Conservation (phyloP, 2,329 filamentous ascomycete genomes). For the Decorospora gaudefroyi region DNA sequence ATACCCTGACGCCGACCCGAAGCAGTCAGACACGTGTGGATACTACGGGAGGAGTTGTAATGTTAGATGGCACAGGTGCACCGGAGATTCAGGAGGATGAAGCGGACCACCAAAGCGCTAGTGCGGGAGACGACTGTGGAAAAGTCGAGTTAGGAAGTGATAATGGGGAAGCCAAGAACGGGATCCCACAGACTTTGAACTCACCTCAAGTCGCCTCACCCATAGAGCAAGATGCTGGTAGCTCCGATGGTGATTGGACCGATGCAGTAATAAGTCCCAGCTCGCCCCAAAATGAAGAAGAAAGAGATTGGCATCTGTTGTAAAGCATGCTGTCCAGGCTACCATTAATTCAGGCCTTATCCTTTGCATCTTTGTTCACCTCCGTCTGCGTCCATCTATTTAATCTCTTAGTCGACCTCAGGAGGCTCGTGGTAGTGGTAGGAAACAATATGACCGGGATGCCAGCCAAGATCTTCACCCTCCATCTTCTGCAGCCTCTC, state of each 20-base stretch:
- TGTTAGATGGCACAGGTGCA: no score
- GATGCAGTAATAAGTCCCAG: slow-evolving; percentile 15
- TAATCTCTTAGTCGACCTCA: neutral
- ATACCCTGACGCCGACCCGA: neutral
- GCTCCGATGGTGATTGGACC: slow-evolving; percentile 13
- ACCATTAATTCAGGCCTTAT: neutral
- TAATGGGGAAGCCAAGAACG: neutral
- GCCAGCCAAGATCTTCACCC: no score
- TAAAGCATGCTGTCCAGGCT: neutral
- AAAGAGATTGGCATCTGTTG: slow-evolving; percentile 17
- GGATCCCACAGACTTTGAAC: neutral
- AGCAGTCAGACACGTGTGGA: neutral
- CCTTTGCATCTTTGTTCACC: neutral
- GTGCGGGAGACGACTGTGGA: neutral
- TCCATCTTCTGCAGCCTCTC: no score
- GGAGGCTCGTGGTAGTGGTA: neutral
- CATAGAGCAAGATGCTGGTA: neutral
- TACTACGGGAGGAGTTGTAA: neutral
- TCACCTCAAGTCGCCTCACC: neutral
- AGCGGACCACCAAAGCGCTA: neutral
- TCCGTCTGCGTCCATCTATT: neutral
- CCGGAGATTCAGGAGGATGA: neutral
- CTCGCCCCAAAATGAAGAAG: neutral
- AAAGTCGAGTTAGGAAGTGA: neutral
- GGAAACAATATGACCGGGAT: neutral